Conservation (phyloP, 345 rosid genomes). For the Diplotaxis tenuifolia region DNA sequence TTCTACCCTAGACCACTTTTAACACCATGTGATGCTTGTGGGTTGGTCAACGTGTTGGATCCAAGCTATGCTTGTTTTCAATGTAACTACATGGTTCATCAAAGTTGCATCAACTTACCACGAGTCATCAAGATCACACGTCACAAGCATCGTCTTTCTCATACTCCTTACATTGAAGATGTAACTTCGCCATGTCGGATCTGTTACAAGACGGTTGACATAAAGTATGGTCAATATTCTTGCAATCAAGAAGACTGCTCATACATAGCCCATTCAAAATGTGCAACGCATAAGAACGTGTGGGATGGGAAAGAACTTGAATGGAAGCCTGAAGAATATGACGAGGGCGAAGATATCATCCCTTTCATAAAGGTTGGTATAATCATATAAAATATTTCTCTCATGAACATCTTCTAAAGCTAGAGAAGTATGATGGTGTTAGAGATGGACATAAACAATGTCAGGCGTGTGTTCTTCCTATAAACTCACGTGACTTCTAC, state of each 20-base stretch:
- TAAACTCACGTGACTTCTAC: conserved; percentile 8
- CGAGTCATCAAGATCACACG: too few relatives aligned
- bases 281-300: conserved; percentile 7
- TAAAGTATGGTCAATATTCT: too few relatives aligned
- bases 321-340: neutral
- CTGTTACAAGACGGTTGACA: too few relatives aligned
- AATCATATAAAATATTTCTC: neutral
- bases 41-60: too few relatives aligned
- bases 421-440: neutral
- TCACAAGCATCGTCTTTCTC: neutral
- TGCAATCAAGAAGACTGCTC: neutral
- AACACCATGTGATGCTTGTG: too few relatives aligned
- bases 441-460: neutral
- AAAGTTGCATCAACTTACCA: too few relatives aligned
- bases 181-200: neutral
- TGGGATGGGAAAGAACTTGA: conserved; percentile 9
- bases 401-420: conserved; percentile 15
- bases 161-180: neutral
- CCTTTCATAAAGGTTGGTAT: neutral
- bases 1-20: neutral
- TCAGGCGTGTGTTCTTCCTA: neutral
- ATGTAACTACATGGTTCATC: too few relatives aligned
- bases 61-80: too few relatives aligned
- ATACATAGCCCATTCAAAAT: conserved; percentile 2
- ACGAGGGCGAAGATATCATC: neutral